Conservation (phyloP, 345 rosid species). For the Murraya koenigii region DNA sequence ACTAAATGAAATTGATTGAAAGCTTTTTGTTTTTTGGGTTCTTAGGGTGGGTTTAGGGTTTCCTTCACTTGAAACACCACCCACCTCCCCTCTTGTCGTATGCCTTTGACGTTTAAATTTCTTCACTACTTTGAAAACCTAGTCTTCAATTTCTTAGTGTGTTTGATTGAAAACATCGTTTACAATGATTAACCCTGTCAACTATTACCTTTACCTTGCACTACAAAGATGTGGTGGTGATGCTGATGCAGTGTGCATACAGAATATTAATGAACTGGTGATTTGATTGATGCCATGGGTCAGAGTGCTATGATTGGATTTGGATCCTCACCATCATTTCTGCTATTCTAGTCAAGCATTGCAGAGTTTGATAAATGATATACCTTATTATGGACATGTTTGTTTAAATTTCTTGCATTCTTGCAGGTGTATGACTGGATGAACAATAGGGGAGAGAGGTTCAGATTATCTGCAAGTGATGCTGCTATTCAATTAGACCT, state of each 20-base stretch:
- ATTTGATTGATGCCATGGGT: not conserved
- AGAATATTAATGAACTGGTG: not conserved
- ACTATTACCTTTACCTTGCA: not conserved
- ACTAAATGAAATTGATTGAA: not conserved
- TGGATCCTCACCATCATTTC: not conserved
- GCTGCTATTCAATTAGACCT: slow-evolving; percentile 94
- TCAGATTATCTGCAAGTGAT: slow-evolving; percentile 69
- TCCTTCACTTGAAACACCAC: too few species aligned
- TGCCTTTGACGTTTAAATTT: too few species aligned
- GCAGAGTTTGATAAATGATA: not conserved
- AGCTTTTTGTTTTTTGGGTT: too few species aligned
- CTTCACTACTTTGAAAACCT: not conserved
- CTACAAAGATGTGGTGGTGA: not conserved
- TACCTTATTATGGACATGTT: not conserved
- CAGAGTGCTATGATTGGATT: not conserved
- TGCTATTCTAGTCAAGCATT: not conserved
- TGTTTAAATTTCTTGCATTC: not conserved
- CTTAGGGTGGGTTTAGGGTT: too few species aligned
- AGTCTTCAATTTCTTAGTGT: not conserved
- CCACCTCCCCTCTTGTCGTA: too few species aligned
- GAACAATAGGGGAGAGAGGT: slow-evolving; percentile 71
- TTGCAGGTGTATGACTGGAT: slow-evolving; percentile 90
- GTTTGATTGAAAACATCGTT: not conserved
- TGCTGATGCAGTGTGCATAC: not conserved
- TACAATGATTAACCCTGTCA: not conserved